phyloP scores from a whole-genome alignment of 345 rosid species.

The Camelina neglecta region DNA sequence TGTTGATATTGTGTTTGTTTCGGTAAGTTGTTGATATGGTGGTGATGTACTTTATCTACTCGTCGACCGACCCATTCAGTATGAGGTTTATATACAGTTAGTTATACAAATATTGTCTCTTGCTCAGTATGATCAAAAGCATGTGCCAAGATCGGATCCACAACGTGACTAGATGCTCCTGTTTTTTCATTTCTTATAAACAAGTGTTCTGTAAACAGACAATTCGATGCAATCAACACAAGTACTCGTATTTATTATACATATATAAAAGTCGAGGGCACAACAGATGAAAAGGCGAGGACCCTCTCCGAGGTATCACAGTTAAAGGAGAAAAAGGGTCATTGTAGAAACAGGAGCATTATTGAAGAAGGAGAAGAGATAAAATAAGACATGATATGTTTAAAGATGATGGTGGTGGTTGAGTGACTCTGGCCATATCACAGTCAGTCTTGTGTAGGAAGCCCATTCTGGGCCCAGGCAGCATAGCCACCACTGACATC shows the following conservation, averaged over 20 bases:
- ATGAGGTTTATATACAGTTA: background rate
- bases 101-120: too few relatives aligned
- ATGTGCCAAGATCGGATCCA: background rate
- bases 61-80: background rate
- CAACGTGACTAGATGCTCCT: background rate
- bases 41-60: background rate
- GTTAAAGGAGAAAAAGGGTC: too few relatives aligned
- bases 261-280: too few relatives aligned
- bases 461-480: slow-evolving; percentile 72
- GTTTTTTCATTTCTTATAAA: background rate
- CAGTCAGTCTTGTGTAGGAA: slow-evolving; percentile 50
- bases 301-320: too few relatives aligned
- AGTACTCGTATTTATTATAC: background rate
- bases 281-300: too few relatives aligned
- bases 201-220: background rate
- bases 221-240: slow-evolving; percentile 9
- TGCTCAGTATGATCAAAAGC: background rate
- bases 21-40: background rate
- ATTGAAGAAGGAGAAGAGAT: background rate
- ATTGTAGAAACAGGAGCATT: too few relatives aligned
- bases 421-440: background rate
- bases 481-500: slow-evolving; percentile 78
- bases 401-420: background rate
- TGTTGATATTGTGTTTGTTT: background rate
- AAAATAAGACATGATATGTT: background rate